Conservation (phyloP, 441 rosid genomes). For the Bruguiera hainesii region DNA sequence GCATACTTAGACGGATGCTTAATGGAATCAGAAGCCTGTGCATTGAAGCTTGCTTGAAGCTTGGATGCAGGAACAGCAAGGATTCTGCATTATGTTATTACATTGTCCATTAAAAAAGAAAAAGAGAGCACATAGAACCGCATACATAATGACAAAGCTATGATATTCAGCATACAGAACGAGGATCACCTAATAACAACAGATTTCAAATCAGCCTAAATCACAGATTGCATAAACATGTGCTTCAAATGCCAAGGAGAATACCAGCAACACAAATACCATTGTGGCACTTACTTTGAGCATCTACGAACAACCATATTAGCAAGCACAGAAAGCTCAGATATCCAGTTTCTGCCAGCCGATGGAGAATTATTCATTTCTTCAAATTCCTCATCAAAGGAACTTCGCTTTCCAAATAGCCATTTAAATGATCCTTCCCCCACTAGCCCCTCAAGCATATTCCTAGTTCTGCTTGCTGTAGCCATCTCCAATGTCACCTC, state of each 20-base stretch:
- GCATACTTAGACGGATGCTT: conserved; percentile 69
- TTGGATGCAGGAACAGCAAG: conserved; percentile 55
- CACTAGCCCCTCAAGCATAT: conserved; percentile 71
- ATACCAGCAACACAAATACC: not conserved
- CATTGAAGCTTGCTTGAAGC: conserved; percentile 63
- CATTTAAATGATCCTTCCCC: conserved; percentile 84
- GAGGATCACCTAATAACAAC: conserved; percentile 9
- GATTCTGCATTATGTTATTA: conserved; percentile 52
- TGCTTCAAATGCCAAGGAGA: conserved; percentile 5
- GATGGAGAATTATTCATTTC: conserved; percentile 82
- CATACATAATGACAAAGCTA: not conserved
- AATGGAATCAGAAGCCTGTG: conserved; percentile 67
- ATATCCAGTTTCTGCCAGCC: conserved; percentile 59
- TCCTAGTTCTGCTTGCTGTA: conserved; percentile 57
- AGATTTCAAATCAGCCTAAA: conserved; percentile 4
- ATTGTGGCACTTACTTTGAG: conserved; percentile 61
- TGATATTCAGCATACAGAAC: not conserved
- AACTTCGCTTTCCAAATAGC: conserved; percentile 64
- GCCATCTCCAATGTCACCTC: conserved; percentile 35
- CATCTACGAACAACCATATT: conserved; percentile 83
- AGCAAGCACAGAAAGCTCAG: conserved; percentile 79
- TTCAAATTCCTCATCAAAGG: conserved; percentile 68
- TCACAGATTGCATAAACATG: conserved; percentile 7
- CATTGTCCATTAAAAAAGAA: conserved; percentile 19
- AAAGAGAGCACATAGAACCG: not conserved